Evolutionary conservation across 768 basidiomycete genomes (phyloP).

Genomic region (Leccinum truebloodii): DNA sequence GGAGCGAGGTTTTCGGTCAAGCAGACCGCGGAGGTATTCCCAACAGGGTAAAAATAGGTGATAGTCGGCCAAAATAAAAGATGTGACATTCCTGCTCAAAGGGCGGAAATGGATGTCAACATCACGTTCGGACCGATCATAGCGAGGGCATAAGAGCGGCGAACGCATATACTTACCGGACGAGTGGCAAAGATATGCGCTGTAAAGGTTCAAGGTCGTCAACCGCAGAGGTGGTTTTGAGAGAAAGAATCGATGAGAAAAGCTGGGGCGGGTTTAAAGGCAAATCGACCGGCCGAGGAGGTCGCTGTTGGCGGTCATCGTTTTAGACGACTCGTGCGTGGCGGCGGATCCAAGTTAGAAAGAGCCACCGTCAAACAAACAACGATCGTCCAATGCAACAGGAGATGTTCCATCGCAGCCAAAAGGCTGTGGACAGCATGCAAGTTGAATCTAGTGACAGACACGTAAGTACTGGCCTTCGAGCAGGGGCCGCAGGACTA

Average conservation of each 20-base stretch:
- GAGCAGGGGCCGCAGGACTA: neutral
- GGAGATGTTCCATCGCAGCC: neutral
- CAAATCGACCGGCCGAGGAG: neutral
- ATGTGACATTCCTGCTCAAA: slow-evolving; percentile 16
- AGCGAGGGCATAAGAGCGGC: neutral
- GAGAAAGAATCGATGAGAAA: neutral
- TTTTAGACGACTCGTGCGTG: neutral
- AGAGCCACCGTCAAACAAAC: neutral
- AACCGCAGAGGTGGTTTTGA: neutral
- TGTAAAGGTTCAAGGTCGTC: neutral
- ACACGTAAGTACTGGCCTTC: neutral
- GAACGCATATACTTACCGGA: slow-evolving; percentile 4
- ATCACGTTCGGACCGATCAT: neutral
- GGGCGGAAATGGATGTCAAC: neutral
- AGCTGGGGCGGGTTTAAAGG: neutral
- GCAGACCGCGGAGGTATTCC: slow-evolving; percentile 55
- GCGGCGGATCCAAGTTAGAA: slow-evolving; percentile 8
- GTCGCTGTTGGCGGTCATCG: neutral
- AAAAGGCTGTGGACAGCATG: neutral
- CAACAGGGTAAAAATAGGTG: slow-evolving; percentile 57
- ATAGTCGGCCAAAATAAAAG: slow-evolving; percentile 19
- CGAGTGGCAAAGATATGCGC: neutral
- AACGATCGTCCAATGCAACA: neutral
- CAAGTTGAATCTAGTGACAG: neutral
- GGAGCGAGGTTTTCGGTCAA: slow-evolving; percentile 49